phyloP scores from a whole-genome alignment of 768 basidiomycete genomes.

The Exsudoporus frostii region DNA sequence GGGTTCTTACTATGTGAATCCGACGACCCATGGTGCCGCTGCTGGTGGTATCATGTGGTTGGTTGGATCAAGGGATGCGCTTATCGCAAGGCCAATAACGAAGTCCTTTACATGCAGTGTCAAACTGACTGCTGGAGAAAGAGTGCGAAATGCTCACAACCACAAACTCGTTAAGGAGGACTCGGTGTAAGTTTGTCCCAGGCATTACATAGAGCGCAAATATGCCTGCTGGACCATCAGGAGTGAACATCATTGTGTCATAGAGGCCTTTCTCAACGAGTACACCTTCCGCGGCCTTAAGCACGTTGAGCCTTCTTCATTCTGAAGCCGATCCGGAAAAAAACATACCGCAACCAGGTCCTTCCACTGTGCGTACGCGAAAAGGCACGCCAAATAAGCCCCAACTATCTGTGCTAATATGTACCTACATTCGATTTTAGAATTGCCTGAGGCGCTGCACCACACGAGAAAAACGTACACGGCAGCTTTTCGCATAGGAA shows the following conservation, averaged over 20 bases:
- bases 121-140: neutral
- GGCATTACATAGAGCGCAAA: slow-evolving; percentile 38
- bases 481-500: slow-evolving; percentile 49
- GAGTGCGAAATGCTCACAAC: slow-evolving; percentile 21
- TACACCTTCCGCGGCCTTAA: slow-evolving; percentile 28
- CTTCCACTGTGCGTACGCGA: slow-evolving; percentile 63
- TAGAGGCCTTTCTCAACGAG: slow-evolving; percentile 29
- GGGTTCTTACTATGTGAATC: slow-evolving; percentile 53
- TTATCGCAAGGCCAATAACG: slow-evolving; percentile 21
- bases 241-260: slow-evolving; percentile 33
- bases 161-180: slow-evolving; percentile 40
- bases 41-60: slow-evolving; percentile 56
- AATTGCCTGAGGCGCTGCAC: neutral
- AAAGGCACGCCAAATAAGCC: slow-evolving; percentile 56
- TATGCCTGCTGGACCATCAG: slow-evolving; percentile 35
- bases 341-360: slow-evolving; percentile 45
- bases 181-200: slow-evolving; percentile 28
- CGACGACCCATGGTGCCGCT: slow-evolving; percentile 49
- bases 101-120: slow-evolving; percentile 11
- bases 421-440: slow-evolving; percentile 43
- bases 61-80: slow-evolving; percentile 43
- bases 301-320: neutral
- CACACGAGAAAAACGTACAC: slow-evolving; percentile 37
- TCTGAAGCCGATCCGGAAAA: slow-evolving; percentile 40
- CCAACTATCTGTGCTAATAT: slow-evolving; percentile 65